Evolutionary conservation across 2,329 filamentous ascomycete species (phyloP), one percentile per base, ranked within the genome.

Genomic region (Trichocomaceae sp.): DNA sequence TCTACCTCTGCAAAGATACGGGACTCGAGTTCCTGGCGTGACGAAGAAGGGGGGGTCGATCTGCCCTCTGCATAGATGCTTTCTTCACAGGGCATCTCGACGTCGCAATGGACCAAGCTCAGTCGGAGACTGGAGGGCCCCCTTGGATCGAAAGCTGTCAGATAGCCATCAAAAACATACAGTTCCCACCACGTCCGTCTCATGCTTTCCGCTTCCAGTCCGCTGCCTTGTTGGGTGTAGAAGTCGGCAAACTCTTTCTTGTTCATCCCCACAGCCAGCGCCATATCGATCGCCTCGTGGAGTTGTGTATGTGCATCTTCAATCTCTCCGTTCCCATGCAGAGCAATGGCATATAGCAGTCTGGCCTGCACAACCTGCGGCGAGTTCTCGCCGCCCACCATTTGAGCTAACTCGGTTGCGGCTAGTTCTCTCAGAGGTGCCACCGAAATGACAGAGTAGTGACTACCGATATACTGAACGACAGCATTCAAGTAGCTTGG

Each of bases 171-270:
- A 17, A 86, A 79, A n/a, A 86, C 79, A 65, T 84, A 89, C 45
- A 85, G 62, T 60, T 79, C 87, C 89, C 89, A 93, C 88, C 88
- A 93, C 1, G 88, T 93, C 58, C 89, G 77, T 22, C 88, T 80
- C 83, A 86, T 88, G 66, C 85, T 87, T 69, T 93, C 88, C 3
- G 49, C 54, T 8, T 56, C 49, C n/a, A 56, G 20, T 4, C 45
- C 52, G 5, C 13, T 39, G 2, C 51, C 51, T 31, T 54, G 33
- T 39, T 29, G 47, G 31, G 22, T 20, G 42, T 47, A 52, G 13
- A 52, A 47, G n/a, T 47, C 13, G n/a, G 42, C 41, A 20, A 56
- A 47, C 2, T 50, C 48, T n/a, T 44, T 47, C 17, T 47, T 47
- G 17, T 56, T 56, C 48, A 56, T 52, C 1, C 48, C 47, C 10